A percentile compares a stretch with the other conserved stretches of the same genome.
Conservation (phyloP, 2,329 filamentous ascomycete genomes). For the Xylaria digitata region DNA sequence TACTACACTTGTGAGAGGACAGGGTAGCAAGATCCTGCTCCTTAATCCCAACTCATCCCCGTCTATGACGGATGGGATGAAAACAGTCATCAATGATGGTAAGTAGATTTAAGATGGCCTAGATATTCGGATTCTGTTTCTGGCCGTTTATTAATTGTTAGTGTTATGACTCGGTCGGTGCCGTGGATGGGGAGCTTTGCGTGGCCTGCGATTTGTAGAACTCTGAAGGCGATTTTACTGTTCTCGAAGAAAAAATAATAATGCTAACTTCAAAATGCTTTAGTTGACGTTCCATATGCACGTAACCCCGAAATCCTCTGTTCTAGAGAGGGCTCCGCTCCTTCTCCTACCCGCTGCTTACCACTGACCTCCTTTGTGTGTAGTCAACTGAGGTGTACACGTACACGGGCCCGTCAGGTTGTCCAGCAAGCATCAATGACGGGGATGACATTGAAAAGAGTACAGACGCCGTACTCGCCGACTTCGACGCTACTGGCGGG, state of each 20-base stretch:
- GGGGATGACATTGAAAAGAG: conserved; percentile 74
- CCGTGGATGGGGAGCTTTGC: neutral
- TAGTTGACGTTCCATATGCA: conserved; percentile 55
- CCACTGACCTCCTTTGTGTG: neutral
- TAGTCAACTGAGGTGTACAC: conserved; percentile 64
- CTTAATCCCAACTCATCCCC: conserved; percentile 83
- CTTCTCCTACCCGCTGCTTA: neutral
- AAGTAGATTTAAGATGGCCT: conserved; percentile 16
- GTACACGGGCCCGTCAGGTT: conserved; percentile 72
- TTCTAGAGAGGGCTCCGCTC: neutral
- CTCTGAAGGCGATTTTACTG: neutral
- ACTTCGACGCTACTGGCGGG: conserved; percentile 58
- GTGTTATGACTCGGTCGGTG: neutral
- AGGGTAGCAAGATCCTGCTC: conserved; percentile 68
- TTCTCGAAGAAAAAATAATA: neutral
- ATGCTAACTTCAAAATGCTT: neutral
- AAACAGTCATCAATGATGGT: conserved; percentile 57
- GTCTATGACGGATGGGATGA: conserved; percentile 76
- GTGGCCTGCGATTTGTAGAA: no score
- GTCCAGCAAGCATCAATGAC: conserved; percentile 83
- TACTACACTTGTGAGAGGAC: conserved; percentile 46
- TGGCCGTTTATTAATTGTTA: neutral
- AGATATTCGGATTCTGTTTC: no score
- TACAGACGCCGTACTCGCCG: conserved; percentile 68
- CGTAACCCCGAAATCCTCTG: conserved; percentile 13